Base-by-base conservation (phyloP, 768 basidiomycete species). In the Artomyces pyxidatus region DNA sequence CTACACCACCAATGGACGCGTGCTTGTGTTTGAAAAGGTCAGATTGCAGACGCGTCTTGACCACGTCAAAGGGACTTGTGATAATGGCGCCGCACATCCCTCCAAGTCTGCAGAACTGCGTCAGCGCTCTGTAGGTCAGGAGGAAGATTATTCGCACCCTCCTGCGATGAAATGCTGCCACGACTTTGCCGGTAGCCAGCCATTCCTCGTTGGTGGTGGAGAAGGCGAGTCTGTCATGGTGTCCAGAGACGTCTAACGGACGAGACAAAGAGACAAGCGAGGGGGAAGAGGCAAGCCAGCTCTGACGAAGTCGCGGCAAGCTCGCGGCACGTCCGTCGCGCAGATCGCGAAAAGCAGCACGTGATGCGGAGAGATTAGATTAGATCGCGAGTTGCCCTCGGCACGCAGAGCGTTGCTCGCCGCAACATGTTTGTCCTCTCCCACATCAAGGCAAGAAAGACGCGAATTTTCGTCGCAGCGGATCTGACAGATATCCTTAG, bases 1-100 rank as follows among this genome's bases (percentile, higher is more conserved):
- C 55, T 7, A 67, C 42, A 3, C 51, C 51, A 11, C 63, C 50
- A 16, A 67, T 54, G 8, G 66, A 58, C 4, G 59, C 45, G 35
- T 71, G 68, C 46, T 72, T 74, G 50, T 72, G 70, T 26, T 69
- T 66, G 61, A 93, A 96, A 19, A 97, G 70, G 66, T 83, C 83
- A 2, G 92, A 95, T 68, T 99, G 96, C 6, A 98, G 72, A 3
- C 96, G 85, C 37, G 96, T 99, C 71, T 97, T 98, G 54, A 98
- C 93, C 27, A 99, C 92, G 66, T 99, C 96, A 59, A 99, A 95
- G 0, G 96, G 95, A 38, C 91, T 92, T 0, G 96, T 99, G 3
- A 97, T 84, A 51, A 96, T 86, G 16, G 93, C 93, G 28, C 95
- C 96, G 61, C 90, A 90, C 93, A 98, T 95, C 35, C 94, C 96